Evolutionary conservation across 768 basidiomycete genomes (phyloP).

Genomic region (Russula emetica): DNA sequence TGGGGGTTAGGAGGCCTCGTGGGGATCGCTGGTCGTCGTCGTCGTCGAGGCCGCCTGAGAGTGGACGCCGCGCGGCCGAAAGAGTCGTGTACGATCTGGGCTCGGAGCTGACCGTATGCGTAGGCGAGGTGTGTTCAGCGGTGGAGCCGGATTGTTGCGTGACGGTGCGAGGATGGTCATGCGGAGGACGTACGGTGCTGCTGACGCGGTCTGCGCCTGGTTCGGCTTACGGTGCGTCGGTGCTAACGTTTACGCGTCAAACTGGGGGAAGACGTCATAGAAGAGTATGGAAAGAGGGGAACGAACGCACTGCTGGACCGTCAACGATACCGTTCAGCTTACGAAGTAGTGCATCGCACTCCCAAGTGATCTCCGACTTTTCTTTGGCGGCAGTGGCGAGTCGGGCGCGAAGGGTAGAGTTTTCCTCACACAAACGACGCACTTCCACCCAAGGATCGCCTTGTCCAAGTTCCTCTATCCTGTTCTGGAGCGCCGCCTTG

Average conservation of each 20-base stretch:
- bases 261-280: not conserved
- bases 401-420: slow-evolving; percentile 12
- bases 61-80: slow-evolving; percentile 8
- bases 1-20: not conserved
- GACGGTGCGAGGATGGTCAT: not conserved
- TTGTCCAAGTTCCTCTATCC: slow-evolving; percentile 40
- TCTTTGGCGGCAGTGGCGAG: slow-evolving; percentile 16
- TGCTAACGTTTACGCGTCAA: not conserved
- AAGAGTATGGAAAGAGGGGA: not conserved
- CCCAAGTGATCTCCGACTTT: slow-evolving; percentile 10
- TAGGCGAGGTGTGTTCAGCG: not conserved
- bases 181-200: not conserved
- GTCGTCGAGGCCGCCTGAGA: not conserved
- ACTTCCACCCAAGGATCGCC: slow-evolving; percentile 24
- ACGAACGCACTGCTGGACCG: slow-evolving; percentile 1
- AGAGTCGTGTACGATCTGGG: slow-evolving; percentile 11
- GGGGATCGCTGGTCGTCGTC: not conserved
- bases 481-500: slow-evolving; percentile 30
- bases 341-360: slow-evolving; percentile 20
- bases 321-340: slow-evolving; percentile 19
- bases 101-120: slow-evolving; percentile 5
- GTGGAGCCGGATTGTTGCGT: not conserved
- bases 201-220: not conserved
- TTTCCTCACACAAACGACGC: slow-evolving; percentile 24
- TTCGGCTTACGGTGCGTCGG: not conserved